These are phyloP conservation scores for Hortaea werneckii DNA, from an alignment of 2,329 filamentous ascomycete species.

Conservation along the genomic window DNA sequence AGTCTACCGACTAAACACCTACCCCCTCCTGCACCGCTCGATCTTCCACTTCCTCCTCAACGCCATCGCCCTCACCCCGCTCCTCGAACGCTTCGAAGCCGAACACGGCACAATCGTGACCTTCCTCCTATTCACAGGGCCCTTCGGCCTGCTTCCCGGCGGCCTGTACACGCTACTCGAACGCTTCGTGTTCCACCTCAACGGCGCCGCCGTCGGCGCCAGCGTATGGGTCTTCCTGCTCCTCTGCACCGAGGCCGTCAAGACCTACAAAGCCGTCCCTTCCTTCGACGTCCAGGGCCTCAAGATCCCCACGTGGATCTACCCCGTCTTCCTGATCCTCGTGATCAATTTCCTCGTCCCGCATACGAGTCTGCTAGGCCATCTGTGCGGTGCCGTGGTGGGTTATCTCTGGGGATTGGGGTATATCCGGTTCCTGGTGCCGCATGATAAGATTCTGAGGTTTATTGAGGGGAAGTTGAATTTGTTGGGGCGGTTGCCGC, in stretches of 20 bases:
- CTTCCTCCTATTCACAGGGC: constrained; percentile 79
- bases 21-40: constrained; percentile 73
- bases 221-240: constrained; percentile 92
- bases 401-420: constrained; percentile 85
- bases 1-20: constrained; percentile 93
- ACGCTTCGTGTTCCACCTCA: constrained; percentile 57
- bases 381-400: constrained; percentile 70
- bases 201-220: constrained; percentile 69
- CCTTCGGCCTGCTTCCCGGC: constrained; percentile 54
- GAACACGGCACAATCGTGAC: constrained; percentile 86
- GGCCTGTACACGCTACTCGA: constrained; percentile 72
- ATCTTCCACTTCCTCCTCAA: constrained; percentile 76
- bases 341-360: constrained; percentile 69
- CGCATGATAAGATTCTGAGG: constrained; percentile 75
- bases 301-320: constrained; percentile 85
- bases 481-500: constrained; percentile 69
- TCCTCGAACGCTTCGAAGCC: constrained; percentile 85
- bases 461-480: constrained; percentile 87
- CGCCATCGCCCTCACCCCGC: constrained; percentile 66
- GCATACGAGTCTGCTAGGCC: constrained; percentile 73
- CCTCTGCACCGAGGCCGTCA: constrained; percentile 73
- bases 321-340: constrained; percentile 67
- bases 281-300: constrained; percentile 55
- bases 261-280: constrained; percentile 73
- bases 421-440: constrained; percentile 79